These are phyloP conservation scores for Rhizophora mangle DNA, from an alignment of 345 rosid species.

Conservation along the genomic window DNA sequence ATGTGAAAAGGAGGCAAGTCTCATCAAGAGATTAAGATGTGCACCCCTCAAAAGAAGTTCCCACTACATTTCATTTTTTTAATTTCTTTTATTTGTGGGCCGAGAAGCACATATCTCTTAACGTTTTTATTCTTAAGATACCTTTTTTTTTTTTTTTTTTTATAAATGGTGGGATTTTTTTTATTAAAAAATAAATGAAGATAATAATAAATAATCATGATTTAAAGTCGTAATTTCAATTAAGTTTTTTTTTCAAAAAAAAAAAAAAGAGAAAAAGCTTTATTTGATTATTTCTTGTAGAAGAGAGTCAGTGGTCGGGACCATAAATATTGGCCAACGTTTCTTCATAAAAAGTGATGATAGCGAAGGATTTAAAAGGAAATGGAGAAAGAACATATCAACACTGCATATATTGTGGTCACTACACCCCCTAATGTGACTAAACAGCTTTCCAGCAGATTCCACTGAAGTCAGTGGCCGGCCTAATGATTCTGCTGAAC, in stretches of 20 bases:
- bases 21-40: constrained; percentile 51
- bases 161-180: too few species aligned
- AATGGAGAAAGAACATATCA: constrained; percentile 14
- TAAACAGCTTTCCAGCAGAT: constrained; percentile 29
- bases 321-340: not conserved
- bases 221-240: too few species aligned
- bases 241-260: not conserved
- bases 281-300: too few species aligned
- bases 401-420: constrained; percentile 33
- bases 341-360: constrained; percentile 2
- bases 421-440: constrained; percentile 16
- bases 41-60: constrained; percentile 66
- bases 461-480: constrained; percentile 37
- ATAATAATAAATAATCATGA: not conserved
- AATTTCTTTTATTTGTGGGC: constrained; percentile 8
- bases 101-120: constrained; percentile 12
- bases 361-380: not conserved
- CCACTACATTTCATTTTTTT: constrained; percentile 18
- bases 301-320: constrained; percentile 7
- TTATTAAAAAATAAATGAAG: not conserved
- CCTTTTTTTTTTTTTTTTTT: too few species aligned
- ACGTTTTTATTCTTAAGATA: not conserved
- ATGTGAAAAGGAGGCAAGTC: constrained; percentile 47
- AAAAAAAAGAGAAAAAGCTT: too few species aligned
- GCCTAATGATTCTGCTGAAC: constrained; percentile 43